A percentile compares a stretch with the other conserved stretches of the same genome.
Conservation (phyloP, 2,329 filamentous ascomycete species). For the Epichloe baconii region DNA sequence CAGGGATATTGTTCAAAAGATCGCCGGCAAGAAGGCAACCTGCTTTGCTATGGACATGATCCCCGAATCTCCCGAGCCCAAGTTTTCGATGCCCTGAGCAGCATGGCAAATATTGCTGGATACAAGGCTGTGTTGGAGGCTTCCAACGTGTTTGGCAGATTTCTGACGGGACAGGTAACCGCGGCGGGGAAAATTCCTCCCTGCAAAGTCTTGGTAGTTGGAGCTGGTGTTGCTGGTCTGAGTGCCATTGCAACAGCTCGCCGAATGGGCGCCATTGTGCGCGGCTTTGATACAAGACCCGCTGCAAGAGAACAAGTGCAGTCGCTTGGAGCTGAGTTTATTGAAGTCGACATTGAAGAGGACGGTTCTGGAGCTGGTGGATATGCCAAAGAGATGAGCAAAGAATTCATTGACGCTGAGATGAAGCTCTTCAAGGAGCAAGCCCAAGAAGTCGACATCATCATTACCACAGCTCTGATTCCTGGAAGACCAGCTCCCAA, state of each 20-base stretch:
- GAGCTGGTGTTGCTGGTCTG: constrained; percentile 76
- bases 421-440: constrained; percentile 89
- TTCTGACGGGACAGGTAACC: constrained; percentile 79
- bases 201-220: constrained; percentile 81
- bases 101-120: constrained; percentile 88
- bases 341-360: constrained; percentile 75
- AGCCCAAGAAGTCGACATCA: constrained; percentile 77
- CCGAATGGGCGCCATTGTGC: constrained; percentile 76
- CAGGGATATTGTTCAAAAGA: constrained; percentile 56
- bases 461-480: constrained; percentile 86
- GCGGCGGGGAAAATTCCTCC: constrained; percentile 84
- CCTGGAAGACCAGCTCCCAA: constrained; percentile 73
- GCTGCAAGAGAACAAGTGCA: constrained; percentile 82
- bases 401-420: constrained; percentile 83
- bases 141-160: constrained; percentile 78
- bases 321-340: constrained; percentile 78
- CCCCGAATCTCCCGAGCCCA: constrained; percentile 77
- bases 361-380: constrained; percentile 75
- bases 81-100: constrained; percentile 77
- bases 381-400: constrained; percentile 89
- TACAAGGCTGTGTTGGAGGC: constrained; percentile 88
- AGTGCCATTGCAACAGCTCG: constrained; percentile 80
- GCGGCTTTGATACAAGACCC: constrained; percentile 83
- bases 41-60: constrained; percentile 89
- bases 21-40: constrained; percentile 59